Percentiles rank a stretch among this genome's conserved stretches.
These are phyloP conservation scores for Neonectria magnoliae DNA, from an alignment of 2,329 filamentous ascomycete genomes.

Conservation along the genomic window DNA sequence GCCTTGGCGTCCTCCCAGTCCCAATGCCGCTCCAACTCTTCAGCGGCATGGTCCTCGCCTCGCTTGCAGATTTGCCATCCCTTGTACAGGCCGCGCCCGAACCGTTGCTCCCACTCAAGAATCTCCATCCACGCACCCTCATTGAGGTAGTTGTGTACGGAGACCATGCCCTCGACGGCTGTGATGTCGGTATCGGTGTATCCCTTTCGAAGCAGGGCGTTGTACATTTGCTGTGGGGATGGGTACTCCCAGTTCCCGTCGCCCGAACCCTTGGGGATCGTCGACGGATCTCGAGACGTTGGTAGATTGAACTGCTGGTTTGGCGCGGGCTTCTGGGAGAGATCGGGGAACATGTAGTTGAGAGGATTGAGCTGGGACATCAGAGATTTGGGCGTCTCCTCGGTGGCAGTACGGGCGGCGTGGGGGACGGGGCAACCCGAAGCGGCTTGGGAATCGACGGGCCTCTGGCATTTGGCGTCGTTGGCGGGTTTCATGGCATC, in stretches of 20 bases:
- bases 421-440: slow-evolving; percentile 58
- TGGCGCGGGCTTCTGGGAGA: slow-evolving; percentile 81
- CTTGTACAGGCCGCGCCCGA: slow-evolving; percentile 74
- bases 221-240: slow-evolving; percentile 99
- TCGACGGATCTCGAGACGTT: slow-evolving; percentile 82
- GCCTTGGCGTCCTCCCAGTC: slow-evolving; percentile 63
- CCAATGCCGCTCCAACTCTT: slow-evolving; percentile 60
- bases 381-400: slow-evolving; percentile 55
- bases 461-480: slow-evolving; percentile 37
- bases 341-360: slow-evolving; percentile 93
- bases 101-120: slow-evolving; percentile 90
- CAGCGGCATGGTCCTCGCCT: slow-evolving; percentile 72
- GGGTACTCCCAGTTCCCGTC: slow-evolving; percentile 95
- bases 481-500: slow-evolving; percentile 55
- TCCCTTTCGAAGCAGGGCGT: slow-evolving; percentile 94
- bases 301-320: slow-evolving; percentile 80
- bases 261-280: slow-evolving; percentile 87
- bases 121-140: slow-evolving; percentile 98
- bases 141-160: slow-evolving; percentile 97
- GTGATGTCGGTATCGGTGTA: slow-evolving; percentile 94
- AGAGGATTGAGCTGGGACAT: slow-evolving; percentile 72
- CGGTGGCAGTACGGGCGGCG: slow-evolving; percentile 37
- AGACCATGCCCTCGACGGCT: slow-evolving; percentile 95
- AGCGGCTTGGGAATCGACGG: slow-evolving; percentile 31
- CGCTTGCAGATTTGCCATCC: slow-evolving; percentile 79